A percentile compares a stretch with the other conserved stretches of the same genome.
phyloP scores from a whole-genome alignment of 2,329 filamentous ascomycete species.

The Fusarium buxicola region DNA sequence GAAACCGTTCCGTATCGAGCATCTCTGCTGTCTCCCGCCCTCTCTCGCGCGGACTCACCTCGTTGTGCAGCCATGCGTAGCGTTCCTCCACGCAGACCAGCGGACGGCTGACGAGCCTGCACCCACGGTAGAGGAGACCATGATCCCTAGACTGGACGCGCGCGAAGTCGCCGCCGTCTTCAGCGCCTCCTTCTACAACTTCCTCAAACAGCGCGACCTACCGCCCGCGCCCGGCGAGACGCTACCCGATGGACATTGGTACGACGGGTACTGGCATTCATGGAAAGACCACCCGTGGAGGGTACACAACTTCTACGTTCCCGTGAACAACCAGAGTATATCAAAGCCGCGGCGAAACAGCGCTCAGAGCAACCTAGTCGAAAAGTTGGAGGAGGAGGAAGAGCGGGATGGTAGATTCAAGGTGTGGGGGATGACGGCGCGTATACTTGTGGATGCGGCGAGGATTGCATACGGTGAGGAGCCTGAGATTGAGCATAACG shows the following conservation, averaged over 20 bases:
- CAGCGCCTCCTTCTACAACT: slow-evolving; percentile 87
- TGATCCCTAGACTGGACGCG: slow-evolving; percentile 85
- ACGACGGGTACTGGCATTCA: slow-evolving; percentile 82
- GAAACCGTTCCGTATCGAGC: slow-evolving; percentile 83
- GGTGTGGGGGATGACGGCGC: slow-evolving; percentile 95
- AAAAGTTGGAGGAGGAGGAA: slow-evolving; percentile 60
- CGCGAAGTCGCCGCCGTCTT: slow-evolving; percentile 95
- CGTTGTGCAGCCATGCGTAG: slow-evolving; percentile 80
- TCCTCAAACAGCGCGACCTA: slow-evolving; percentile 73
- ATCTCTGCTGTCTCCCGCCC: slow-evolving; percentile 85
- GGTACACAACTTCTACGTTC: slow-evolving; percentile 93
- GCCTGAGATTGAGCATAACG: slow-evolving; percentile 83
- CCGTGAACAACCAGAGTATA: slow-evolving; percentile 77
- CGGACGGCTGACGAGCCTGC: slow-evolving; percentile 47
- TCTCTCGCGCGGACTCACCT: slow-evolving; percentile 79
- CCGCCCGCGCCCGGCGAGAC: slow-evolving; percentile 51
- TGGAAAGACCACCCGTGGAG: slow-evolving; percentile 85
- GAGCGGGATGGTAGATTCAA: slow-evolving; percentile 72
- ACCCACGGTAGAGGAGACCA: slow-evolving; percentile 71
- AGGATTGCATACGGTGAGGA: slow-evolving; percentile 83
- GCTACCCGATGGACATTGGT: slow-evolving; percentile 76
- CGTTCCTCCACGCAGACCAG: slow-evolving; percentile 76
- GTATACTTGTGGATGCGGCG: slow-evolving; percentile 89
- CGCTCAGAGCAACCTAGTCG: slow-evolving; percentile 58
- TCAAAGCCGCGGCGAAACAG: slow-evolving; percentile 64